Base-by-base conservation (phyloP, 345 rosid genomes). In the Crucihimalaya himalaica region DNA sequence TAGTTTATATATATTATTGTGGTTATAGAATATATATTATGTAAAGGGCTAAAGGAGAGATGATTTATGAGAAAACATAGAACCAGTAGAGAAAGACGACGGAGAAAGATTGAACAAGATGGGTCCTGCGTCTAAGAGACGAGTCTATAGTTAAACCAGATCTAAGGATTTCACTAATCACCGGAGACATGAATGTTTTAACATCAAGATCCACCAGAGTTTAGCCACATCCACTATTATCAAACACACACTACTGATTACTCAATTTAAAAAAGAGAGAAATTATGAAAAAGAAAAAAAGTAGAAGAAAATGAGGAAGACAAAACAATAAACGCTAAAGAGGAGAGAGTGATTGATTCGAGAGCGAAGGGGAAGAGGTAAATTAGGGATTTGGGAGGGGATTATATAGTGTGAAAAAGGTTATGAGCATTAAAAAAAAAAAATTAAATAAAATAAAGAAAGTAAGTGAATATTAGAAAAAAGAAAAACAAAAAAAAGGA, bases 31-130 rank as follows among this genome's bases (percentile, higher is more conserved):
- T 13, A 58, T 71, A 53, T 56, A 31, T 57, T 25, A 54, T 31
- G 5, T 4, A 35, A 62, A 0, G 71, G 71, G 79, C 50, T 53
- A 63, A 64, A 72, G 76, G 57, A 56, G 78, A 47, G 68, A 25
- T 28, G 53, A 71, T 77, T 89, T 52, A 76, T 85, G 99, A 95
- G 72, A 95, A 94, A 45, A 90, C 93, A 64, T 95, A 95, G 75
- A 95, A 82, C 93, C 96, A 95, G 87, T 95, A 90, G 32, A 95
- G 97, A 82, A 95, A 92, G 23, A 81, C 96, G 63, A 95, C 97
- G 3, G 99, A 95, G 89, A 95, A 92, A 53, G 97, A 95, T 81
- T 95, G 99, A 92, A 95, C 97, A 35, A 95, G 87, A 88, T 91
- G 99, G 81, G 91, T 89, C 83, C 96, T 84, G 87, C 96, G 96